A percentile compares a stretch with the other conserved stretches of the same genome.
phyloP scores from a whole-genome alignment of 2,329 filamentous ascomycete species.

The Alternaria solani region DNA sequence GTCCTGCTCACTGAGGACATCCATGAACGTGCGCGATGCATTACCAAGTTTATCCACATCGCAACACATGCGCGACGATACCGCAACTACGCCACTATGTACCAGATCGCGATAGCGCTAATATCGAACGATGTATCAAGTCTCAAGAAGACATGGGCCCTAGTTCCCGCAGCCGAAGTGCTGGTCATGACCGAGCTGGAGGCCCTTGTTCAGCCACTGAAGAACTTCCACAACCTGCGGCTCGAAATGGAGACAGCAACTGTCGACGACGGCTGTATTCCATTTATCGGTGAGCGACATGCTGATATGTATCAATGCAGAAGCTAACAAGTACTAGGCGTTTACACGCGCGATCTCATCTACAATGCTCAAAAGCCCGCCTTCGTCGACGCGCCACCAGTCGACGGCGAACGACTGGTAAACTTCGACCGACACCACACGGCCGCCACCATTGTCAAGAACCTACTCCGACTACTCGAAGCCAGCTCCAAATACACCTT shows the following conservation, averaged over 20 bases:
- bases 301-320: background rate
- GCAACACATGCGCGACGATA: conserved; percentile 77
- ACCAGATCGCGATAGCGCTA: conserved; percentile 79
- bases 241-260: conserved; percentile 78
- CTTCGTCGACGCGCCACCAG: conserved; percentile 72
- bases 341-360: conserved; percentile 83
- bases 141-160: conserved; percentile 73
- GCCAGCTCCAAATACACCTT: conserved; percentile 78
- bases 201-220: conserved; percentile 74
- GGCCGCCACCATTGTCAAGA: conserved; percentile 80
- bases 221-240: conserved; percentile 79
- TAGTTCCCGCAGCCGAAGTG: conserved; percentile 71
- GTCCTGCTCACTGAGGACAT: conserved; percentile 75
- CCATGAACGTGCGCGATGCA: conserved; percentile 76
- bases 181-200: conserved; percentile 74
- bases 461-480: conserved; percentile 78
- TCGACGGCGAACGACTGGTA: conserved; percentile 68
- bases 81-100: conserved; percentile 85
- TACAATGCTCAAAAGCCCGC: conserved; percentile 82
- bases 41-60: conserved; percentile 84
- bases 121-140: conserved; percentile 76
- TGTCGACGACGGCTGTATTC: conserved; percentile 77
- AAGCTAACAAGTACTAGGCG: conserved; percentile 50
- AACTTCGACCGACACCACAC: conserved; percentile 86
- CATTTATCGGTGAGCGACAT: conserved; percentile 73